These are phyloP conservation scores for Russula abietina DNA, from an alignment of 768 basidiomycete genomes.

Conservation along the genomic window DNA sequence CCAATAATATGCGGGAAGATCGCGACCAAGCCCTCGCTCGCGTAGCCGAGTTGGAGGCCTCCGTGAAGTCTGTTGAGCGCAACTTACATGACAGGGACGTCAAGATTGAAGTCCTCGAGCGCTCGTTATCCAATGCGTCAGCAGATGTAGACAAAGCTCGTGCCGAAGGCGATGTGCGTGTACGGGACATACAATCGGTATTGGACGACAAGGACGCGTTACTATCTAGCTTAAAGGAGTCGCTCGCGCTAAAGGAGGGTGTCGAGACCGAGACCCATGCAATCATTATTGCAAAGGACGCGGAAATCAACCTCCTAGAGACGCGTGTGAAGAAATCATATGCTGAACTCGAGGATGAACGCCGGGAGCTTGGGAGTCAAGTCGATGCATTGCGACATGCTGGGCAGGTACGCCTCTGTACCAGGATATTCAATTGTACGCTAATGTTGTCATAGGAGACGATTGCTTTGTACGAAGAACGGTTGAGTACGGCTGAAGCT, in stretches of 20 bases:
- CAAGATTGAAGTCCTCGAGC: constrained; percentile 45
- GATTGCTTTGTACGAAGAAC: constrained; percentile 91
- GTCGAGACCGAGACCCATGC: constrained; percentile 46
- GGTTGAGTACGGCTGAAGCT: constrained; percentile 61
- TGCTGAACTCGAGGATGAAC: constrained; percentile 50
- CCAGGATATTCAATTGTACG: not conserved
- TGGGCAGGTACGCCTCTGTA: constrained; percentile 60
- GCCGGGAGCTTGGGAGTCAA: constrained; percentile 59
- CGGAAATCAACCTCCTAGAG: constrained; percentile 54
- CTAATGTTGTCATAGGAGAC: constrained; percentile 57
- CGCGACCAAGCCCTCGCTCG: constrained; percentile 39
- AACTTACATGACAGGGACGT: constrained; percentile 40
- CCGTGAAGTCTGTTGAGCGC: constrained; percentile 39
- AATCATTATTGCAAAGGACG: constrained; percentile 49
- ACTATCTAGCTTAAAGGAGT: constrained; percentile 45
- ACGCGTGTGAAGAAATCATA: constrained; percentile 41
- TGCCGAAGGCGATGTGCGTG: constrained; percentile 39
- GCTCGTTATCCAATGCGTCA: constrained; percentile 34
- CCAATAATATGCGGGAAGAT: constrained; percentile 37
- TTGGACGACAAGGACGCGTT: constrained; percentile 42
- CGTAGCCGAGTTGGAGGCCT: constrained; percentile 40
- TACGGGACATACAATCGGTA: constrained; percentile 41
- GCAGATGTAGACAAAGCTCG: constrained; percentile 44
- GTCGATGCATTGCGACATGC: constrained; percentile 83
- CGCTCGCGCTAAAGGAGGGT: constrained; percentile 47